phyloP scores from a whole-genome alignment of 139 green algal species.

The Volvox africanus region DNA sequence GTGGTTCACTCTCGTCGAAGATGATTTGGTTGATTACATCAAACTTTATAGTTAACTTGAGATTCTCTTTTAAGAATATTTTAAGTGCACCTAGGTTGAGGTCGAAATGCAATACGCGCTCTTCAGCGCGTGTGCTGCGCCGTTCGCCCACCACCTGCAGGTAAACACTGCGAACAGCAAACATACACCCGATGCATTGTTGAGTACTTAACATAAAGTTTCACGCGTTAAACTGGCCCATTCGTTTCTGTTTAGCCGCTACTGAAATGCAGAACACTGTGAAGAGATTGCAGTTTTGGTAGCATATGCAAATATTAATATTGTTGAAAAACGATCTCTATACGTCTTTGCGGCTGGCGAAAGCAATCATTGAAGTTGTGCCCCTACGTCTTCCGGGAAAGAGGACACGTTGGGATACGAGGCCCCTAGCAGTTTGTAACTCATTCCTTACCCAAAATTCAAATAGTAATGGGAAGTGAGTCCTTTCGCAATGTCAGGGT shows the following conservation, averaged over 20 bases:
- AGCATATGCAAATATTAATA: no score
- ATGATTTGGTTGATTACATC: slow-evolving; percentile 59
- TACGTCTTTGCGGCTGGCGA: no score
- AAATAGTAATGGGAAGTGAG: slow-evolving; percentile 49
- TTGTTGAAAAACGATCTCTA: no score
- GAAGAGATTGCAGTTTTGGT: no score
- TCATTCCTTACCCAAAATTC: slow-evolving; percentile 40
- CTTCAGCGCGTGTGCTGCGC: slow-evolving; percentile 56
- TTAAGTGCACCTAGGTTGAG: slow-evolving; percentile 54
- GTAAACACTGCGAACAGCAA: slow-evolving; percentile 50
- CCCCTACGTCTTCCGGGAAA: no score
- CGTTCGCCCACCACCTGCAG: slow-evolving; percentile 61
- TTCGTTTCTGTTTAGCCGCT: no score
- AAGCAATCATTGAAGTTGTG: no score
- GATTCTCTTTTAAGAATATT: slow-evolving; percentile 42
- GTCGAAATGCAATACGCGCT: slow-evolving; percentile 65
- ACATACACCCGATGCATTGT: neutral
- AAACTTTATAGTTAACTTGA: slow-evolving; percentile 38
- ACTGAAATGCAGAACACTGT: no score
- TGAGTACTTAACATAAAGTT: neutral
- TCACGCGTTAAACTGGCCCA: no score
- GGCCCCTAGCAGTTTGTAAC: neutral
- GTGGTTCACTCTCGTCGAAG: slow-evolving; percentile 62
- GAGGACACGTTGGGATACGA: no score
- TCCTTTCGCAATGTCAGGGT: slow-evolving; percentile 29